Percentiles rank a stretch among this genome's conserved stretches.
These are phyloP conservation scores for Cordyceps farinosa DNA, from an alignment of 2,329 filamentous ascomycete species.

Conservation along the genomic window DNA sequence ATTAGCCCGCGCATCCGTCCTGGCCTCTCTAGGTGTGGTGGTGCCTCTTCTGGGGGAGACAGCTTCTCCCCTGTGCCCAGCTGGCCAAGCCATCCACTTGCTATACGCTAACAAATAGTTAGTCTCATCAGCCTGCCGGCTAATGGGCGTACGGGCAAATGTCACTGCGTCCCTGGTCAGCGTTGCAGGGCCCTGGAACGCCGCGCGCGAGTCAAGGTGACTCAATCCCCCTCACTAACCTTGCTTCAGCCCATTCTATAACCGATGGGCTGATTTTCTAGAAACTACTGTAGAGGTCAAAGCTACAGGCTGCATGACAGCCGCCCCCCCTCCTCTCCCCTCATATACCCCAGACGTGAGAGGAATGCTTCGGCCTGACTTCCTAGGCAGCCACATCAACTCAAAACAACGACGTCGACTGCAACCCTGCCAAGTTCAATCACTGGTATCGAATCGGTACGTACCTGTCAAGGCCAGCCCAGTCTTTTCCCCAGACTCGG, in stretches of 20 bases:
- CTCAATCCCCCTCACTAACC: background rate
- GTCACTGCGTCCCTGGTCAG: background rate
- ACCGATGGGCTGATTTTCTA: background rate
- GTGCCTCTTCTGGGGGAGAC: background rate
- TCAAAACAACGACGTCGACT: background rate
- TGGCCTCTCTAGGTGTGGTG: background rate
- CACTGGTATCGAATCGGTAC: background rate
- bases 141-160: background rate
- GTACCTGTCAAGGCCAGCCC: background rate
- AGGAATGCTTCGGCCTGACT: background rate
- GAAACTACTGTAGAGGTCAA: background rate
- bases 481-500: constrained; percentile 14
- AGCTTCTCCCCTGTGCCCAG: background rate
- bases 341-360: background rate
- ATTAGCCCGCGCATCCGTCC: constrained; percentile 15
- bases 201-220: background rate
- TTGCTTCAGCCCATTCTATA: background rate
- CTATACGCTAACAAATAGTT: background rate
- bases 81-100: background rate
- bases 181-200: background rate
- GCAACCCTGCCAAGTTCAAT: background rate
- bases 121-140: background rate
- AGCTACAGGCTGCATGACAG: background rate
- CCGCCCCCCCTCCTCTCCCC: background rate
- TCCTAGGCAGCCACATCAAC: background rate